Percentiles rank a stretch among this genome's conserved stretches.
Evolutionary conservation across 148 eudicot genomes (phyloP).

Genomic region (Polygonum maritimum): DNA sequence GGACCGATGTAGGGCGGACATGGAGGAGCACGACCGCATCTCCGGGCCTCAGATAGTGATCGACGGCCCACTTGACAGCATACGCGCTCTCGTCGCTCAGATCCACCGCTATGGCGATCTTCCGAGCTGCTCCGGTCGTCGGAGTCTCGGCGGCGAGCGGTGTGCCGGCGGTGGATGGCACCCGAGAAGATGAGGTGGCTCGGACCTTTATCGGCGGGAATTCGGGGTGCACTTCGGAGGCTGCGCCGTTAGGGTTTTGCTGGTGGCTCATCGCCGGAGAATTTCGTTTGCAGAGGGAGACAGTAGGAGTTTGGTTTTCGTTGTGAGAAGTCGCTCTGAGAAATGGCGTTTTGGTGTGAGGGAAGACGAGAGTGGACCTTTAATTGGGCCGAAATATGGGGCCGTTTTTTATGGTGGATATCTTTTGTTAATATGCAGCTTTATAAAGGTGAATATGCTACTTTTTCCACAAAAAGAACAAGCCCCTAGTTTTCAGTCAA

Average conservation of each 20-base stretch:
- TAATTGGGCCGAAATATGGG: too few species aligned
- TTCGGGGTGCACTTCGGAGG: slow-evolving; percentile 8
- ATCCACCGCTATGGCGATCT: slow-evolving; percentile 17
- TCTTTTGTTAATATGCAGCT: too few species aligned
- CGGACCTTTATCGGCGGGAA: slow-evolving; percentile 47
- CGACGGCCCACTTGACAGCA: slow-evolving; percentile 92
- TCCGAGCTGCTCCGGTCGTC: slow-evolving; percentile 59
- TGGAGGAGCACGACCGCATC: slow-evolving; percentile 75
- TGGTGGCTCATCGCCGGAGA: slow-evolving; percentile 6
- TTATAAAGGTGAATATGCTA: too few species aligned
- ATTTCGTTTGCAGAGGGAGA: not conserved
- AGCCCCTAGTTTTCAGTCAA: too few species aligned
- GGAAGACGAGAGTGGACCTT: too few species aligned
- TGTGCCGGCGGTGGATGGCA: slow-evolving; percentile 21
- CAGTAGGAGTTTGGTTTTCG: too few species aligned
- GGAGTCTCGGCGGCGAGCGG: slow-evolving; percentile 49
- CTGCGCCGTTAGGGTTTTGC: not conserved
- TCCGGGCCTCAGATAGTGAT: slow-evolving; percentile 71
- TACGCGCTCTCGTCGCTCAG: slow-evolving; percentile 75
- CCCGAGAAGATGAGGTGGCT: slow-evolving; percentile 32
- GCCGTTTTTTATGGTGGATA: too few species aligned
- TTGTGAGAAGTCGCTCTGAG: too few species aligned
- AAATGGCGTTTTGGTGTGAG: too few species aligned
- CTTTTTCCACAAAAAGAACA: too few species aligned
- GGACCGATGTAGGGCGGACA: slow-evolving; percentile 75